Conservation (phyloP, 495 filamentous ascomycete genomes). For the Rusavskia elegans region DNA sequence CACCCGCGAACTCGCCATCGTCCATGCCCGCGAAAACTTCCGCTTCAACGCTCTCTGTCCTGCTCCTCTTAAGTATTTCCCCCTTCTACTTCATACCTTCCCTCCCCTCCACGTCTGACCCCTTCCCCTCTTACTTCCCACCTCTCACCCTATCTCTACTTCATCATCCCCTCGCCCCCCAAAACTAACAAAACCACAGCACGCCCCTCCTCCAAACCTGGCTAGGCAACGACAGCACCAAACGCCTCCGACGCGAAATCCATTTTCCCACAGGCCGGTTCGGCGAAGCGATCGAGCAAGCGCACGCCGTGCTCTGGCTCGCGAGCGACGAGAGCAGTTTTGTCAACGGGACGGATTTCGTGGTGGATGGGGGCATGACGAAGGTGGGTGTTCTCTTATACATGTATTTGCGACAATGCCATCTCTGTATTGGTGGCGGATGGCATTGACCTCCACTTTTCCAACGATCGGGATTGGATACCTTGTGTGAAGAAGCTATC, state of each 20-base stretch:
- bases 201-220: constrained; percentile 82
- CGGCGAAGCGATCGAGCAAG: constrained; percentile 90
- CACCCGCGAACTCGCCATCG: constrained; percentile 68
- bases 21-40: constrained; percentile 69
- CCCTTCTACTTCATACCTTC: neutral
- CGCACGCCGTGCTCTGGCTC: constrained; percentile 83
- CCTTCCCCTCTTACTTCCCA: neutral
- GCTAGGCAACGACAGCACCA: constrained; percentile 76
- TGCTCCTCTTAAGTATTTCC: constrained; percentile 63
- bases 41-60: constrained; percentile 89
- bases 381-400: no score
- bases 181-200: constrained; percentile 15
- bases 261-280: constrained; percentile 94
- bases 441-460: no score
- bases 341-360: constrained; percentile 82
- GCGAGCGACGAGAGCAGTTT: constrained; percentile 92
- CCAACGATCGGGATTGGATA: no score
- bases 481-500: no score
- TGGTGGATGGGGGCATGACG: constrained; percentile 93
- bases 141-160: no score
- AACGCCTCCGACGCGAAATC: constrained; percentile 73
- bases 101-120: neutral
- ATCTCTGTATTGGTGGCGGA: no score
- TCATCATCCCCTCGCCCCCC: neutral
- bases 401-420: no score